Evolutionary conservation across 352 stramenopile genomes (phyloP).

Genomic region (Pythium volutum): DNA sequence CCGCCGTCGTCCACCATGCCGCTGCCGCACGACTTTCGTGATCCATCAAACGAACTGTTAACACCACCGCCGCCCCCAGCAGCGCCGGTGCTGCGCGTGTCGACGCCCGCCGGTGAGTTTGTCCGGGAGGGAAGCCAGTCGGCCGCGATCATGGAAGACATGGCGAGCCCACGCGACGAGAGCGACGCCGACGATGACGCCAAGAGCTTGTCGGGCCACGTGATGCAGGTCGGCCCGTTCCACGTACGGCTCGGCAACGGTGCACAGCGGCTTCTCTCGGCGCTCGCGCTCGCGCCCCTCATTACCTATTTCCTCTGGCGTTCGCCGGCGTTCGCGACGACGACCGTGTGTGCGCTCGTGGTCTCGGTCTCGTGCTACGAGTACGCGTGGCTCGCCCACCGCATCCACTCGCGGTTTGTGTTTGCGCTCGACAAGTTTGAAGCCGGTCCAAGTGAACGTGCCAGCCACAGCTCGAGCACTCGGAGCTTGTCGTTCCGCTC

Average conservation of each 20-base stretch:
- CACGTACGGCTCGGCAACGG: slow-evolving; percentile 31
- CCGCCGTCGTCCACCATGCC: neutral
- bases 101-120: neutral
- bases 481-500: slow-evolving; percentile 9
- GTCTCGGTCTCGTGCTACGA: slow-evolving; percentile 65
- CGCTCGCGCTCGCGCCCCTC: slow-evolving; percentile 44
- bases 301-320: slow-evolving; percentile 73
- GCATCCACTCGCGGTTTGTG: slow-evolving; percentile 58
- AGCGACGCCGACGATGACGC: slow-evolving; percentile 7
- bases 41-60: slow-evolving; percentile 5
- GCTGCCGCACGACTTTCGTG: neutral
- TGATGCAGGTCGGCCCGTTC: neutral
- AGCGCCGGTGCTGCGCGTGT: neutral
- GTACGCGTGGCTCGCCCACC: slow-evolving; percentile 67
- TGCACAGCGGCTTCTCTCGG: slow-evolving; percentile 64
- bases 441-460: neutral
- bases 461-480: slow-evolving; percentile 14
- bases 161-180: slow-evolving; percentile 4
- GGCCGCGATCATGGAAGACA: slow-evolving; percentile 13
- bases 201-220: neutral
- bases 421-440: slow-evolving; percentile 29
- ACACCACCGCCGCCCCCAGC: too few relatives aligned
- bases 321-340: slow-evolving; percentile 64
- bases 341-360: slow-evolving; percentile 49
- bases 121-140: slow-evolving; percentile 13